Percentiles rank a stretch among this genome's conserved stretches.
These are phyloP conservation scores for Macroventuria anomochaeta DNA, from an alignment of 2,329 filamentous ascomycete species.

Conservation along the genomic window DNA sequence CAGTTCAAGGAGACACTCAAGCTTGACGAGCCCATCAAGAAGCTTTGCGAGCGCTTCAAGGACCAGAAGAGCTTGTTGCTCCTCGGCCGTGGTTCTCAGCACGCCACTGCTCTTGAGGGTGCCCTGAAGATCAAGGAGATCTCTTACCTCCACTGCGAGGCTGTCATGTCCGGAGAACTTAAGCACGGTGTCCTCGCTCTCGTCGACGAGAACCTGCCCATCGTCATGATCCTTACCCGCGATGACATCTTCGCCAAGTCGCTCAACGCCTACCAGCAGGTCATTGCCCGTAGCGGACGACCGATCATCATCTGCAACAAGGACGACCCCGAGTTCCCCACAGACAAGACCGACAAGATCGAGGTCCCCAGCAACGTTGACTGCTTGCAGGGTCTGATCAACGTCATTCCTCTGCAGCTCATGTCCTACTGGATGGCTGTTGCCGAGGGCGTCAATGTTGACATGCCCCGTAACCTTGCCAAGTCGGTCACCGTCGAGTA, in stretches of 20 bases:
- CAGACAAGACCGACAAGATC: conserved; percentile 91
- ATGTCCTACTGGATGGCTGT: conserved; percentile 99
- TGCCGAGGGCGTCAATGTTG: conserved; percentile 93
- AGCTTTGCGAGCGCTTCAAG: conserved; percentile 92
- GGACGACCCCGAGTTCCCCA: conserved; percentile 84
- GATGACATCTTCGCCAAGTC: conserved; percentile 98
- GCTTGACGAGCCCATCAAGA: conserved; percentile 92
- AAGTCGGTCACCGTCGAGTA: conserved; percentile 99
- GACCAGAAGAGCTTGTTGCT: conserved; percentile 95
- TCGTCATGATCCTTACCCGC: conserved; percentile 99
- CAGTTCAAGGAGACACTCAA: conserved; percentile 93
- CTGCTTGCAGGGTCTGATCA: conserved; percentile 92
- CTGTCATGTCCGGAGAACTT: conserved; percentile 99
- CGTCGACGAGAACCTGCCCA: conserved; percentile 97
- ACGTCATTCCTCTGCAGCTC: conserved; percentile 95
- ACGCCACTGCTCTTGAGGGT: conserved; percentile 93
- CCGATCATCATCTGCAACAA: conserved; percentile 99
- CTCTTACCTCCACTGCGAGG: conserved; percentile 98
- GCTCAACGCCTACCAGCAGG: conserved; percentile 99
- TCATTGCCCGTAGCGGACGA: conserved; percentile 93
- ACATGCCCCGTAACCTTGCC: conserved; percentile 97
- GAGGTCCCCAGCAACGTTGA: conserved; percentile 97
- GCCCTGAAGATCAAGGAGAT: conserved; percentile 99
- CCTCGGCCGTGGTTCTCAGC: conserved; percentile 93
- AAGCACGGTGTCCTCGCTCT: conserved; percentile 98